phyloP scores from a whole-genome alignment of 495 filamentous ascomycete species.

The Penicillium roqueforti region DNA sequence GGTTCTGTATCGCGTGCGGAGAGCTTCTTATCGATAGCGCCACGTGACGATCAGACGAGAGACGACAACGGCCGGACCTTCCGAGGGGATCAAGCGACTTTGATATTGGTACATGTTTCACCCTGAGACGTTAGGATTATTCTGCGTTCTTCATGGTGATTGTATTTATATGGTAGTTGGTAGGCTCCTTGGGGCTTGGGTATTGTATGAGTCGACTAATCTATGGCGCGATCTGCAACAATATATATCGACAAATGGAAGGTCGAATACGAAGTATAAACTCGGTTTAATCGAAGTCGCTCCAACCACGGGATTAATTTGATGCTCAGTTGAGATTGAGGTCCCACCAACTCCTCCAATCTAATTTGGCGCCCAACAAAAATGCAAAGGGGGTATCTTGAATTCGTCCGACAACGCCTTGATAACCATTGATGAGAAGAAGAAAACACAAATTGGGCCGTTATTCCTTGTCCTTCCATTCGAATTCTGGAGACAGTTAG shows the following conservation, averaged over 20 bases:
- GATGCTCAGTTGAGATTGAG: neutral
- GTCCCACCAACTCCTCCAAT: neutral
- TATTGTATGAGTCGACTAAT: neutral
- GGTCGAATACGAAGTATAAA: neutral
- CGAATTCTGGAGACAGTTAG: conserved; percentile 56
- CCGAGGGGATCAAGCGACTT: neutral
- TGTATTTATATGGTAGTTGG: neutral
- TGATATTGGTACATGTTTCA: neutral
- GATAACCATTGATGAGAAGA: neutral
- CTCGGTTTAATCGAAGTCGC: neutral
- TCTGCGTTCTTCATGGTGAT: neutral
- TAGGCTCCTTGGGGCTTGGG: neutral
- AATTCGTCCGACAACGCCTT: conserved; percentile 15
- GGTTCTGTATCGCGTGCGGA: conserved; percentile 14
- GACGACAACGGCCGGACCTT: neutral
- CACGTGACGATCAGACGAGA: conserved; percentile 9
- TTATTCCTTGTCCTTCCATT: conserved; percentile 56
- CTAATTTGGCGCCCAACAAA: neutral
- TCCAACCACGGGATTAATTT: neutral
- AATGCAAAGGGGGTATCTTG: conserved; percentile 8
- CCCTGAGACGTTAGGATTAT: neutral
- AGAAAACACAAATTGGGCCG: conserved; percentile 13
- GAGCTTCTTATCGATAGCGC: conserved; percentile 27
- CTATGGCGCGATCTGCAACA: neutral
- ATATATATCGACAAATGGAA: neutral